Evolutionary conservation across 1,139 yeast species (phyloP).

Genomic region (Pichia sp.): DNA sequence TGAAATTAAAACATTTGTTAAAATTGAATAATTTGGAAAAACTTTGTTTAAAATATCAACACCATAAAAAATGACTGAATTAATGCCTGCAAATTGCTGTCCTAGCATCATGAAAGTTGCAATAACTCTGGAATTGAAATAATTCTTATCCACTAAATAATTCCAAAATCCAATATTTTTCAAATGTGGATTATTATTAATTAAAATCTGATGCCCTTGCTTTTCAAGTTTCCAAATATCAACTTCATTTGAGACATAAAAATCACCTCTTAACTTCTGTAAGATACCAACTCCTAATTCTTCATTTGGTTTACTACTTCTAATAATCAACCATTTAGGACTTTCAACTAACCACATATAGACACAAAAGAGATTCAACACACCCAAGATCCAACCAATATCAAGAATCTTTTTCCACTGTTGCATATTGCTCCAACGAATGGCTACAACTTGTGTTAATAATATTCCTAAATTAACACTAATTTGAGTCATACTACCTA

Average conservation of each 20-base stretch:
- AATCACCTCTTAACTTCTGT: slow-evolving; percentile 17
- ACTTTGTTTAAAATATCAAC: slow-evolving; percentile 67
- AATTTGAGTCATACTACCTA: slow-evolving; percentile 86
- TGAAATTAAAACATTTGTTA: slow-evolving; percentile 70
- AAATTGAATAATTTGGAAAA: slow-evolving; percentile 63
- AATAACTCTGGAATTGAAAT: slow-evolving; percentile 51
- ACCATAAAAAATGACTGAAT: slow-evolving; percentile 87
- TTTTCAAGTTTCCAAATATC: slow-evolving; percentile 25
- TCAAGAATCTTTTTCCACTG: slow-evolving; percentile 69
- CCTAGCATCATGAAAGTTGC: slow-evolving; percentile 74
- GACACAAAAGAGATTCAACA: slow-evolving; percentile 40
- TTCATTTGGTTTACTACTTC: slow-evolving; percentile 25
- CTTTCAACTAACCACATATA: slow-evolving; percentile 56
- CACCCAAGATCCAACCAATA: slow-evolving; percentile 51
- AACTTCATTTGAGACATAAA: slow-evolving; percentile 17
- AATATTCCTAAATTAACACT: slow-evolving; percentile 80
- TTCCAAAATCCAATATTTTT: slow-evolving; percentile 25
- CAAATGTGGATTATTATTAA: slow-evolving; percentile 18
- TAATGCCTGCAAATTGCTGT: slow-evolving; percentile 90
- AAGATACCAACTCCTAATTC: slow-evolving; percentile 25
- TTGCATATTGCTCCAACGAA: slow-evolving; percentile 54
- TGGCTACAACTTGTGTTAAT: slow-evolving; percentile 67
- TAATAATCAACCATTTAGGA: slow-evolving; percentile 65
- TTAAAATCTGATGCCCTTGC: slow-evolving; percentile 13
- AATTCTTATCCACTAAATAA: slow-evolving; percentile 49